Conservation (phyloP, 2,329 filamentous ascomycete genomes). For the Epichloe scottii region DNA sequence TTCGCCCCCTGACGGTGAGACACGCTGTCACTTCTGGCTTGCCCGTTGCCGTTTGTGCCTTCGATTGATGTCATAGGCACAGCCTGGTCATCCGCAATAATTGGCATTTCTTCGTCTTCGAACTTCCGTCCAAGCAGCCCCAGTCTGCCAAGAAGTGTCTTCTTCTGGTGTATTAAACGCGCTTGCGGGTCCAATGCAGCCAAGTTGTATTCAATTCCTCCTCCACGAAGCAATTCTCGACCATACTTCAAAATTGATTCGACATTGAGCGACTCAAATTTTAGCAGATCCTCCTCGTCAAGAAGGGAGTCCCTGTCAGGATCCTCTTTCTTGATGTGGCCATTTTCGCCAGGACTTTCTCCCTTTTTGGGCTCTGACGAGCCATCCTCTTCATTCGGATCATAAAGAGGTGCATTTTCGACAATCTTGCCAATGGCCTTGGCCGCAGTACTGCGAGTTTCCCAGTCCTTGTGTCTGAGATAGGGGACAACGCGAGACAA, state of each 20-base stretch:
- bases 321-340: conserved; percentile 48
- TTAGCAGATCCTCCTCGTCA: conserved; percentile 51
- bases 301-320: conserved; percentile 31
- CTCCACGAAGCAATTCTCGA: conserved; percentile 71
- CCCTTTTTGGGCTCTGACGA: conserved; percentile 29
- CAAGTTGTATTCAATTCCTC: conserved; percentile 74
- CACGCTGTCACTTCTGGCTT: conserved; percentile 23
- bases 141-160: conserved; percentile 68
- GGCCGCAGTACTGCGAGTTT: conserved; percentile 84
- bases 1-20: conserved; percentile 35
- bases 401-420: conserved; percentile 74
- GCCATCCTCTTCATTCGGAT: conserved; percentile 70
- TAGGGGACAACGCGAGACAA: conserved; percentile 92
- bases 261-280: conserved; percentile 64
- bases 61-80: conserved; percentile 35
- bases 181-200: conserved; percentile 70
- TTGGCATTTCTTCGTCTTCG: conserved; percentile 65
- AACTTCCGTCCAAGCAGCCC: conserved; percentile 75
- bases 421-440: conserved; percentile 92
- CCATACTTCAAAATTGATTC: conserved; percentile 70
- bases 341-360: conserved; percentile 21
- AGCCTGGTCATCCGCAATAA: conserved; percentile 34
- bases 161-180: conserved; percentile 78
- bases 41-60: conserved; percentile 20
- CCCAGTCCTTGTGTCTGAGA: conserved; percentile 89